Conservation (phyloP, 257 asterid species). For the Penstemon davidsonii region DNA sequence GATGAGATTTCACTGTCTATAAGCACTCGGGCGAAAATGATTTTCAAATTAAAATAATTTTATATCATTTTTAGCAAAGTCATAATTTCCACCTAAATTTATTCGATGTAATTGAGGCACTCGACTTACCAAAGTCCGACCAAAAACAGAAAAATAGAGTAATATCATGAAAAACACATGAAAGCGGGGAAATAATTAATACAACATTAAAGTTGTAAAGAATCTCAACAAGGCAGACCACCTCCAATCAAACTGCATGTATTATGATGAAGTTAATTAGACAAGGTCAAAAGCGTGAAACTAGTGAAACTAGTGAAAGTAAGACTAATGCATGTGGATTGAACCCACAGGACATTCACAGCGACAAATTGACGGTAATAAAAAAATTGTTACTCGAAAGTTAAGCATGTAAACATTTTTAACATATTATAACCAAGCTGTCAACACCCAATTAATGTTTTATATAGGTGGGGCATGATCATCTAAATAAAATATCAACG, state of each 20-base stretch:
- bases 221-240: conserved; percentile 4
- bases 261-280: background rate
- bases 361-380: background rate
- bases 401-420: too few relatives aligned
- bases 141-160: conserved; percentile 5
- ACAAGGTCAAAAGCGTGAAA: background rate
- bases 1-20: background rate
- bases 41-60: background rate
- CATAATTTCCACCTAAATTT: conserved; percentile 19
- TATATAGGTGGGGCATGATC: background rate
- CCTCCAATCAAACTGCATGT: conserved; percentile 14
- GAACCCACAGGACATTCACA: background rate
- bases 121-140: conserved; percentile 12
- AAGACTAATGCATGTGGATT: background rate
- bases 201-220: conserved; percentile 4
- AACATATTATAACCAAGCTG: background rate
- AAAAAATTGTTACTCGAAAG: background rate
- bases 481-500: background rate
- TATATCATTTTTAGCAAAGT: conserved; percentile 12
- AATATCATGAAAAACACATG: background rate
- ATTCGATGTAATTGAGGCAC: background rate
- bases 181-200: conserved; percentile 6
- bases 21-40: background rate
- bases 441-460: background rate
- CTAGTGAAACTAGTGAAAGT: background rate